Evolutionary conservation across 169 alveolate species (phyloP).

Genomic region (Plasmodium berghei): DNA sequence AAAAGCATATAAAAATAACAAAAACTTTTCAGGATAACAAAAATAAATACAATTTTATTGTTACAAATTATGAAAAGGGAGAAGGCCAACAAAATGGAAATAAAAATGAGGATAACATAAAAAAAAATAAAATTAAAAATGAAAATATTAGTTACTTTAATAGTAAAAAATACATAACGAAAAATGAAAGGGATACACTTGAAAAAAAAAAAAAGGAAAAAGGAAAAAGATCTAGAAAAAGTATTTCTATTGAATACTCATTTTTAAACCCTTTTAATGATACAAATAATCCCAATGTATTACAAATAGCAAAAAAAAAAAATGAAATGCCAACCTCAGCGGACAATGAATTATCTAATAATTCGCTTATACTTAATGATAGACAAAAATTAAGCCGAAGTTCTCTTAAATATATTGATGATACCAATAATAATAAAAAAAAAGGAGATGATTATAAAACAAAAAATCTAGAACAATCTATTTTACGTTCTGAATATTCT

Average conservation of each 20-base stretch:
- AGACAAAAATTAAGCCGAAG: no score
- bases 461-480: no score
- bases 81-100: background rate
- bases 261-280: constrained; percentile 62
- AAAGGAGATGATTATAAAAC: no score
- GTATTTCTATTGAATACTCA: constrained; percentile 67
- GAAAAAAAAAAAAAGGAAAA: background rate
- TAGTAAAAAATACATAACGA: no score
- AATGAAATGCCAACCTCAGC: background rate
- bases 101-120: background rate
- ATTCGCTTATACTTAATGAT: no score
- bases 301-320: constrained; percentile 17
- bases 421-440: no score
- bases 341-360: no score
- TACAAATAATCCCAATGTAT: constrained; percentile 3
- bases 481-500: constrained; percentile 9
- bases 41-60: constrained; percentile 9
- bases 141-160: no score
- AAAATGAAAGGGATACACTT: background rate
- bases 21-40: background rate
- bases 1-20: no score
- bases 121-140: background rate
- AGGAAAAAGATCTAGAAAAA: constrained; percentile 41
- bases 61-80: constrained; percentile 13
- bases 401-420: no score